These are phyloP conservation scores for Leccinum solheimii DNA, from an alignment of 1,284 basidiomycete genomes.

Conservation along the genomic window DNA sequence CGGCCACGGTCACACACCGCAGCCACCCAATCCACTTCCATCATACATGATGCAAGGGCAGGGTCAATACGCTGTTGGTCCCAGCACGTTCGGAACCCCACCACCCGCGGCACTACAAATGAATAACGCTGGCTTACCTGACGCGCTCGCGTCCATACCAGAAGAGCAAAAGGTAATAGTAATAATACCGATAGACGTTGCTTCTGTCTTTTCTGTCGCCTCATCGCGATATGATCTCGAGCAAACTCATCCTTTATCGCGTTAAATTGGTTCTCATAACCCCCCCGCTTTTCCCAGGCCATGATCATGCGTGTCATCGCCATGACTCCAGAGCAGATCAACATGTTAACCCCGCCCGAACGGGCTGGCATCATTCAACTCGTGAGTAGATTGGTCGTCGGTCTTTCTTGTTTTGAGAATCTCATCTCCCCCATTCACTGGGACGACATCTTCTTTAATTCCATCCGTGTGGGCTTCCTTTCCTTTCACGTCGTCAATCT, in stretches of 20 bases:
- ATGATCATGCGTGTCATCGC: conserved; percentile 66
- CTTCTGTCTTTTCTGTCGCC: conserved; percentile 5
- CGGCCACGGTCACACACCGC: conserved; percentile 29
- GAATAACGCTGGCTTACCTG: conserved; percentile 39
- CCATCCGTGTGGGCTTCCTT: not conserved
- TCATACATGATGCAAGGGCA: conserved; percentile 25
- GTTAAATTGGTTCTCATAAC: conserved; percentile 14
- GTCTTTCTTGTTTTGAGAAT: not conserved
- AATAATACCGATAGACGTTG: conserved; percentile 4
- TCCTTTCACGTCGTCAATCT: conserved; percentile 17
- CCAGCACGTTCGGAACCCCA: conserved; percentile 25
- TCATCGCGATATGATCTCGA: not conserved
- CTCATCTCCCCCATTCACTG: not conserved
- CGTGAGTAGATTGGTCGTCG: conserved; percentile 48
- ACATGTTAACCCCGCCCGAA: conserved; percentile 58
- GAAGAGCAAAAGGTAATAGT: conserved; percentile 66
- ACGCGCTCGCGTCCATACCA: conserved; percentile 57
- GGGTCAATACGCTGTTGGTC: conserved; percentile 19
- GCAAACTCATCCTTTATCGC: not conserved
- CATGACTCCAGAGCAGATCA: conserved; percentile 72
- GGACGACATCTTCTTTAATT: not conserved
- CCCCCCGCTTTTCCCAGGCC: conserved; percentile 41
- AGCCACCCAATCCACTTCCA: conserved; percentile 22
- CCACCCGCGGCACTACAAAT: conserved; percentile 19
- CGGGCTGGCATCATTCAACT: conserved; percentile 66